phyloP scores from a whole-genome alignment of 768 basidiomycete species.

The Hortiboletus flavorubellus region DNA sequence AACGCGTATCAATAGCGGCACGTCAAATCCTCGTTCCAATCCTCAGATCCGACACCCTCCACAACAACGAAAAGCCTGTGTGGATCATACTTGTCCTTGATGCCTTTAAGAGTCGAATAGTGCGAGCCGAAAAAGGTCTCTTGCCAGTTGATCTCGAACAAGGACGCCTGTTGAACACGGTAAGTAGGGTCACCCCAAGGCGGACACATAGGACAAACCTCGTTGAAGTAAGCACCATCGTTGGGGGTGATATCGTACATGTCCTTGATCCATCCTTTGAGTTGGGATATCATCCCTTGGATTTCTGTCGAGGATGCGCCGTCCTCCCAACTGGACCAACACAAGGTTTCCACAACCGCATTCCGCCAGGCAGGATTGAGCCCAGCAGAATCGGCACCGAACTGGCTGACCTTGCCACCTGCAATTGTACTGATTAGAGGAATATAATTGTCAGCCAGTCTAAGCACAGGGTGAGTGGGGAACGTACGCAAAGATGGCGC shows the following conservation, averaged over 20 bases:
- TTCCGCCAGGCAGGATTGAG: slow-evolving; percentile 50
- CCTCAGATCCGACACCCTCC: slow-evolving; percentile 26
- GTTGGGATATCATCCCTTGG: slow-evolving; percentile 3
- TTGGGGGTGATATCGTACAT: neutral
- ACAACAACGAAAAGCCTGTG: slow-evolving; percentile 8
- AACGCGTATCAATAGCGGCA: slow-evolving; percentile 10
- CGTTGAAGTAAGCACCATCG: too few species aligned
- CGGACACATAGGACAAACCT: too few species aligned
- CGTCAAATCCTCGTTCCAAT: slow-evolving; percentile 11
- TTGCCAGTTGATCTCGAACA: slow-evolving; percentile 39
- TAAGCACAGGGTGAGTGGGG: neutral
- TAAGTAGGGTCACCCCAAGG: too few species aligned
- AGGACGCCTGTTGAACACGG: neutral
- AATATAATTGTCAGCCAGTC: too few species aligned
- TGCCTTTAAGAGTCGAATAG: slow-evolving; percentile 36
- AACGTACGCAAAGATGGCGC: slow-evolving; percentile 5
- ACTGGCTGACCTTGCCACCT: slow-evolving; percentile 42
- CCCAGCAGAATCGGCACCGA: slow-evolving; percentile 37
- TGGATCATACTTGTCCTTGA: slow-evolving; percentile 34
- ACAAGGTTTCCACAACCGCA: slow-evolving; percentile 33
- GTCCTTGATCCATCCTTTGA: slow-evolving; percentile 20
- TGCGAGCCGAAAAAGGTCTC: slow-evolving; percentile 45
- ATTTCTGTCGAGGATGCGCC: slow-evolving; percentile 17
- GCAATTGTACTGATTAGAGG: slow-evolving; percentile 33
- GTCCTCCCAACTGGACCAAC: slow-evolving; percentile 20